These are phyloP conservation scores for Neoboletus subvelutipes DNA, from an alignment of 768 basidiomycete species.

Conservation along the genomic window DNA sequence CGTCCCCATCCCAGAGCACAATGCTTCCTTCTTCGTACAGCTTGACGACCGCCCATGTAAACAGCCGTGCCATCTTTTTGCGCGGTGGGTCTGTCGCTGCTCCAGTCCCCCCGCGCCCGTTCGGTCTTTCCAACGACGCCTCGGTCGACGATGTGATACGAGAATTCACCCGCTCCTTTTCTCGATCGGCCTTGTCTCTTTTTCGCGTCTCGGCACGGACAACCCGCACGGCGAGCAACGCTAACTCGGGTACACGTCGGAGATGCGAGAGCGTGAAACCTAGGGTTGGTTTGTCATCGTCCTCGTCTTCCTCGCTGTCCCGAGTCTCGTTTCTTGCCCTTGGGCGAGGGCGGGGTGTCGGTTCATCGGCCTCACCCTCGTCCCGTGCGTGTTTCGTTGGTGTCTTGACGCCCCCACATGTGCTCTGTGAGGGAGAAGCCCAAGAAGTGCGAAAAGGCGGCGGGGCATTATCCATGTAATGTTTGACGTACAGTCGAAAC, in stretches of 20 bases:
- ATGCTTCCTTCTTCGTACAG: conserved; percentile 73
- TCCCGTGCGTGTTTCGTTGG: conserved; percentile 36
- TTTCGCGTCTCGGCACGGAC: conserved; percentile 60
- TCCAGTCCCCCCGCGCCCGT: background rate
- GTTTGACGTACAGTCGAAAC: conserved; percentile 74
- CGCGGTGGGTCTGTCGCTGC: conserved; percentile 22
- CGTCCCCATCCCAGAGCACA: conserved; percentile 69
- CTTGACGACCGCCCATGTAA: conserved; percentile 61
- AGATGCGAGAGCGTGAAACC: conserved; percentile 76
- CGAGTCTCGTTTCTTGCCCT: background rate
- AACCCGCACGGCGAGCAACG: conserved; percentile 61
- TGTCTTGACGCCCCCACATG: conserved; percentile 8
- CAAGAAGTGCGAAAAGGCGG: background rate
- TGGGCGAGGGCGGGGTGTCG: conserved; percentile 8
- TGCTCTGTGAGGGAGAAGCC: conserved; percentile 2
- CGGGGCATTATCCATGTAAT: conserved; percentile 67
- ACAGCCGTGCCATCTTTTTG: conserved; percentile 65
- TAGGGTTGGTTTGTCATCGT: conserved; percentile 8
- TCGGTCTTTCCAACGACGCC: background rate
- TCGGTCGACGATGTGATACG: background rate
- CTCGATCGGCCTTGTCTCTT: conserved; percentile 48
- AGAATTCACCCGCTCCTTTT: conserved; percentile 26
- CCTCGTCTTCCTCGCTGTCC: background rate
- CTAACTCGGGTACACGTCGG: conserved; percentile 72
- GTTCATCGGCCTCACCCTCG: conserved; percentile 11